Percentiles rank a stretch among this genome's conserved stretches.
phyloP scores from a whole-genome alignment of 2,329 filamentous ascomycete species.

The Fusarium cicatricum region DNA sequence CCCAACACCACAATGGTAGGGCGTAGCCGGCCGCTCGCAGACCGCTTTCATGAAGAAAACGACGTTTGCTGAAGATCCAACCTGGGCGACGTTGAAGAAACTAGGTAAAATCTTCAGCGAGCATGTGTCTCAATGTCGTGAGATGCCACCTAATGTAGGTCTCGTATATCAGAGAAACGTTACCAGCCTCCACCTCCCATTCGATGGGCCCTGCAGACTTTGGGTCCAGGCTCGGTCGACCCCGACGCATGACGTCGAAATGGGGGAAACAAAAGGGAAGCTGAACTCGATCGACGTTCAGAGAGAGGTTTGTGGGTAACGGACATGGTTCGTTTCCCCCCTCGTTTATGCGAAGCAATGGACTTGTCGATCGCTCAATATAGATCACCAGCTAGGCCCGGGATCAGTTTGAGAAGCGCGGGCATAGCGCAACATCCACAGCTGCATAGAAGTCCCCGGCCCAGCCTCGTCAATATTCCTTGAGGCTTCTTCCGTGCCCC shows the following conservation, averaged over 20 bases:
- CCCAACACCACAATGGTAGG: background rate
- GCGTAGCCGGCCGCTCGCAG: slow-evolving; percentile 28
- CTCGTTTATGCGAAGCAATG: slow-evolving; percentile 32
- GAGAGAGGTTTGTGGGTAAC: background rate
- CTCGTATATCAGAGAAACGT: slow-evolving; percentile 15
- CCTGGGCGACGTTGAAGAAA: slow-evolving; percentile 1
- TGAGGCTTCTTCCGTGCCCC: slow-evolving; percentile 10
- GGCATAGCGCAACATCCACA: background rate
- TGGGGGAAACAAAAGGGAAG: background rate
- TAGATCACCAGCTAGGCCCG: too few relatives aligned
- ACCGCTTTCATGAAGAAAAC: slow-evolving; percentile 27
- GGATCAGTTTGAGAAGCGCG: slow-evolving; percentile 1
- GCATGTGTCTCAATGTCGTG: slow-evolving; percentile 9
- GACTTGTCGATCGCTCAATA: slow-evolving; percentile 22
- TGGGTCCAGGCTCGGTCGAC: slow-evolving; percentile 6
- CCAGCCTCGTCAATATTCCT: slow-evolving; percentile 12
- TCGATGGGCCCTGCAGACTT: background rate
- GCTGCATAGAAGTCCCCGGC: slow-evolving; percentile 1
- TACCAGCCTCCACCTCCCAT: background rate
- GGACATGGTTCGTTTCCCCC: slow-evolving; percentile 15
- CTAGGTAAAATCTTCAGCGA: background rate
- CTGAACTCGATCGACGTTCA: background rate
- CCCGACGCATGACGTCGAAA: slow-evolving; percentile 5
- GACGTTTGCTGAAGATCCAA: background rate
- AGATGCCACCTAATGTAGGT: background rate